Evolutionary conservation across 208 protist species (phyloP).

Genomic region (Trypanosoma boissoni): DNA sequence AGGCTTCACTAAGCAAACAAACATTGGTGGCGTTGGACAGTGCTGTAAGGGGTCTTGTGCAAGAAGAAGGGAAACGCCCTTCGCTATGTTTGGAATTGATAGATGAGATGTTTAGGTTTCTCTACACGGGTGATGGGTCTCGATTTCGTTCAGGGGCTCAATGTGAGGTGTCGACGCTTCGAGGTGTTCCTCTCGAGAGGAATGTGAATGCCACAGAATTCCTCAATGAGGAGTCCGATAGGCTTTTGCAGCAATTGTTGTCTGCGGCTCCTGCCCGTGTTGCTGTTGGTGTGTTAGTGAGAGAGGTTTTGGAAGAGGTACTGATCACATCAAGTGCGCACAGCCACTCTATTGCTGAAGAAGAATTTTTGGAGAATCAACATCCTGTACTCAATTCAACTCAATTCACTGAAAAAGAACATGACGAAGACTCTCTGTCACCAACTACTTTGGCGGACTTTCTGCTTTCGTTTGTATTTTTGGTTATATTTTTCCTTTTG

Average conservation of each 20-base stretch:
- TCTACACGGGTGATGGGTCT: conserved; percentile 13
- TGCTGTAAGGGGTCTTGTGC: conserved; percentile 2
- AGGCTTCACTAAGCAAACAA: background rate
- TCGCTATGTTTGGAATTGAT: conserved; percentile 18
- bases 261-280: background rate
- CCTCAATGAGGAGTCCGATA: background rate
- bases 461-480: no score
- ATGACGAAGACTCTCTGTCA: no score
- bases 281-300: background rate
- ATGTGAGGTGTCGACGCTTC: no score
- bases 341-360: no score
- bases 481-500: no score
- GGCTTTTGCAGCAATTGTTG: background rate
- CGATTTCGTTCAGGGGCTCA: conserved; percentile 9
- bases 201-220: background rate
- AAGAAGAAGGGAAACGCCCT: conserved; percentile 3
- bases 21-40: background rate
- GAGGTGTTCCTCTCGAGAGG: no score
- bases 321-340: no score
- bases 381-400: background rate
- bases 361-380: background rate
- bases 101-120: conserved; percentile 18
- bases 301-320: no score
- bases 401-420: no score
- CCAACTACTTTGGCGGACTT: no score